These are phyloP conservation scores for Euphorbia tirucalli DNA, from an alignment of 345 rosid genomes.

Conservation along the genomic window DNA sequence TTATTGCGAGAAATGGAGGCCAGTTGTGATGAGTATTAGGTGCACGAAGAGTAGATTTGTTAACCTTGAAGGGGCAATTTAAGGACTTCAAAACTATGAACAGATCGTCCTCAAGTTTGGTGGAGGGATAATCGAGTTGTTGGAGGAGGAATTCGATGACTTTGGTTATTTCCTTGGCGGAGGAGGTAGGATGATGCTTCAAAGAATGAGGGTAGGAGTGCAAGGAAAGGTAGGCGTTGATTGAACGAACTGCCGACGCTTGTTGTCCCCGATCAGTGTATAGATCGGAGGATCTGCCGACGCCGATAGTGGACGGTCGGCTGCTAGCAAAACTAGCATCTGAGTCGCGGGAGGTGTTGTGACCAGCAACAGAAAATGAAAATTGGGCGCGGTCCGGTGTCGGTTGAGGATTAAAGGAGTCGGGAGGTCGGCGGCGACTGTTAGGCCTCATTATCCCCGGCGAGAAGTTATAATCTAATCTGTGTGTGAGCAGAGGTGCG, in stretches of 20 bases:
- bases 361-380: conserved; percentile 8
- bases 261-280: conserved; percentile 59
- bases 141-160: conserved; percentile 53
- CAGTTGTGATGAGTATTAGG: conserved; percentile 88
- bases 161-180: conserved; percentile 61
- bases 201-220: conserved; percentile 31
- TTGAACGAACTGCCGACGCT: conserved; percentile 45
- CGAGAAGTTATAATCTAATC: background rate
- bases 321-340: conserved; percentile 89
- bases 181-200: conserved; percentile 32
- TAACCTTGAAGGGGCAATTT: conserved; percentile 66
- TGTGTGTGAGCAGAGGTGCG: background rate
- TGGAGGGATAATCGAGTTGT: conserved; percentile 43
- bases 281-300: conserved; percentile 48
- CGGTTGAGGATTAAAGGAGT: conserved; percentile 29
- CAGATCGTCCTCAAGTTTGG: conserved; percentile 72
- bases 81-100: conserved; percentile 48
- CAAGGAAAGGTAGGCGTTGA: conserved; percentile 65
- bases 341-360: conserved; percentile 57
- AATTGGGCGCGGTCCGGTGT: conserved; percentile 27
- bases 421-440: conserved; percentile 31
- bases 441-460: conserved; percentile 28
- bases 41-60: conserved; percentile 72
- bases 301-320: conserved; percentile 74
- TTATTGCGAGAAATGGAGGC: conserved; percentile 68